These are phyloP conservation scores for Suillus bovinus DNA, from an alignment of 768 basidiomycete genomes.

Conservation along the genomic window DNA sequence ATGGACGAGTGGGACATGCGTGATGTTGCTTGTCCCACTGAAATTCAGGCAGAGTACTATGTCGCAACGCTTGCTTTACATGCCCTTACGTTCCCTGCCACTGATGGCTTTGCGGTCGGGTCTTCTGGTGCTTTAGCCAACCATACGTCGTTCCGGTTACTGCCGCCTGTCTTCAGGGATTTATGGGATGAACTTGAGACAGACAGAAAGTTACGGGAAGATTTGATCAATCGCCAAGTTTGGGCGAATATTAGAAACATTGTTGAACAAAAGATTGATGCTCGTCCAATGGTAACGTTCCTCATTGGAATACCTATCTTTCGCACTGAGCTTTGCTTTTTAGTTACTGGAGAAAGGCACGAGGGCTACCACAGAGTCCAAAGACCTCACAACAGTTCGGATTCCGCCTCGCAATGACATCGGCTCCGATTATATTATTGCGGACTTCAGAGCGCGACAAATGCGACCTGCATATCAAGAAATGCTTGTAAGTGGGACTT, in stretches of 20 bases:
- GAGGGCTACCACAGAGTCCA: slow-evolving; percentile 24
- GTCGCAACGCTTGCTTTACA: slow-evolving; percentile 86
- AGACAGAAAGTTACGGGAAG: slow-evolving; percentile 58
- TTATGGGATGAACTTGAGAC: slow-evolving; percentile 90
- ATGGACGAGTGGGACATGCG: slow-evolving; percentile 78
- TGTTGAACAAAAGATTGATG: slow-evolving; percentile 58
- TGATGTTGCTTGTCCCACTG: slow-evolving; percentile 77
- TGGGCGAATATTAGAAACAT: slow-evolving; percentile 74
- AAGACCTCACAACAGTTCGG: slow-evolving; percentile 11
- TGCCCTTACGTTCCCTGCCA: slow-evolving; percentile 63
- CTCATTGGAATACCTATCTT: neutral
- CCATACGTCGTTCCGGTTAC: slow-evolving; percentile 68
- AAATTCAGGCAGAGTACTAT: slow-evolving; percentile 85
- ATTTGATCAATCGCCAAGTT: slow-evolving; percentile 60
- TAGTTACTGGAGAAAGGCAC: slow-evolving; percentile 19
- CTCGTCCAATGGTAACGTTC: slow-evolving; percentile 41
- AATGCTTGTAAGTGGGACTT: slow-evolving; percentile 72
- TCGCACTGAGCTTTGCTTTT: slow-evolving; percentile 6
- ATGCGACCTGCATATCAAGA: slow-evolving; percentile 71
- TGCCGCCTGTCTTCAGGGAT: slow-evolving; percentile 84
- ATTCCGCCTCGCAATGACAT: slow-evolving; percentile 14
- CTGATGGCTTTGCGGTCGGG: slow-evolving; percentile 65
- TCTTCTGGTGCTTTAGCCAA: slow-evolving; percentile 44
- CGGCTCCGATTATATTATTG: slow-evolving; percentile 52
- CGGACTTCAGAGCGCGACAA: slow-evolving; percentile 62